A percentile compares a stretch with the other conserved stretches of the same genome.
Conservation (phyloP, 805 yeast genomes). For the Starmerella roubikii region DNA sequence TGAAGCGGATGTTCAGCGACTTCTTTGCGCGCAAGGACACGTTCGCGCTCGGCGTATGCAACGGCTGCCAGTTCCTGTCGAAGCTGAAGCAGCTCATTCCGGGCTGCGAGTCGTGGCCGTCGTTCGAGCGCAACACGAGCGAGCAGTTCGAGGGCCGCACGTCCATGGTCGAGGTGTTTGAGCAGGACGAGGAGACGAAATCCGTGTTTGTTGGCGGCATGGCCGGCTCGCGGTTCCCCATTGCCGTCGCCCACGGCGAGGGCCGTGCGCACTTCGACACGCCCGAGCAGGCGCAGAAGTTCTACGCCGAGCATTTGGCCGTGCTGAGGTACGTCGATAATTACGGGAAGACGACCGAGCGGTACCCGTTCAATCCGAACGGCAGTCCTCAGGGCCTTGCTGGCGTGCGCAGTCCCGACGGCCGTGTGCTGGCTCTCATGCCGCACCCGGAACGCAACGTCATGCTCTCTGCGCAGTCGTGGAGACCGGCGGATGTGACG, state of each 20-base stretch:
- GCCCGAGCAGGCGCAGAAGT: slow-evolving; percentile 34
- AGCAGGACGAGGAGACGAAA: slow-evolving; percentile 7
- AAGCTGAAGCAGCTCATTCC: slow-evolving; percentile 78
- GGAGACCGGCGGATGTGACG: slow-evolving; percentile 47
- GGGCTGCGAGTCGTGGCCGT: slow-evolving; percentile 91
- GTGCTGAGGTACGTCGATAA: slow-evolving; percentile 80
- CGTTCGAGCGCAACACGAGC: slow-evolving; percentile 76
- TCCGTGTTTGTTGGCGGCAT: slow-evolving; percentile 72
- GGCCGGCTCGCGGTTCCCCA: slow-evolving; percentile 89
- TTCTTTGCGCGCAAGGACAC: slow-evolving; percentile 87
- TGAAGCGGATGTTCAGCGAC: slow-evolving; percentile 58
- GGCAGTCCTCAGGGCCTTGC: slow-evolving; percentile 91
- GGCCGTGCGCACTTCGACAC: slow-evolving; percentile 69
- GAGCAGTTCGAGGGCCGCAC: slow-evolving; percentile 97
- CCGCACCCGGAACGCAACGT: slow-evolving; percentile 97
- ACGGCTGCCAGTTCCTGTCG: slow-evolving; percentile 93
- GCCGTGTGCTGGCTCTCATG: slow-evolving; percentile 96
- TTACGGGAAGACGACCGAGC: slow-evolving; percentile 69
- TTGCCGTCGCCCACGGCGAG: slow-evolving; percentile 98
- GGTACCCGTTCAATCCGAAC: slow-evolving; percentile 89
- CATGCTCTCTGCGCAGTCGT: slow-evolving; percentile 79
- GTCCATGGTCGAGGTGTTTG: slow-evolving; percentile 64
- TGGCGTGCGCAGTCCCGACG: slow-evolving; percentile 79
- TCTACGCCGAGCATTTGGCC: slow-evolving; percentile 37
- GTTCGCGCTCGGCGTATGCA: slow-evolving; percentile 95